phyloP scores from a whole-genome alignment of 371 early-diverging fungal genomes.

The Saksenaea oblongispora region DNA sequence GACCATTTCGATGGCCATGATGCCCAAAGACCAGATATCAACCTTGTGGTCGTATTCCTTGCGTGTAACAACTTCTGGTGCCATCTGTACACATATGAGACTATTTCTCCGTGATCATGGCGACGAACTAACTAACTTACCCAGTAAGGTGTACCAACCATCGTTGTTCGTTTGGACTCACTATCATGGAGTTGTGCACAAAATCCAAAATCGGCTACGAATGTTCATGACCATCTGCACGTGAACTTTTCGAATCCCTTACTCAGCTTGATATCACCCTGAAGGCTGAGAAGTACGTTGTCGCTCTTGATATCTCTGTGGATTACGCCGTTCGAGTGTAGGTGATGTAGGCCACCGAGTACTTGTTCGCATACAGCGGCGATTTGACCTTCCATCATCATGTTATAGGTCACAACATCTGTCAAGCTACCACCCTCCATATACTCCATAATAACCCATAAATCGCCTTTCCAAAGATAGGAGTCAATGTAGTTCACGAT shows the following conservation, averaged over 20 bases:
- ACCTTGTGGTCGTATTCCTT: slow-evolving; percentile 86
- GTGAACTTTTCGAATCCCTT: slow-evolving; percentile 16
- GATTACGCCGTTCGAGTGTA: slow-evolving; percentile 87
- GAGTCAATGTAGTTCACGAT: slow-evolving; percentile 89
- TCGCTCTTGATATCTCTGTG: slow-evolving; percentile 96
- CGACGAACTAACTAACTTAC: slow-evolving; percentile 24
- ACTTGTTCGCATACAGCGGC: slow-evolving; percentile 83
- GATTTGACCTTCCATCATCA: slow-evolving; percentile 89
- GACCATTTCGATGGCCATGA: slow-evolving; percentile 84
- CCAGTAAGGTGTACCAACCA: slow-evolving; percentile 89
- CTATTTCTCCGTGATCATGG: neutral
- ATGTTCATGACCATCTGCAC: neutral
- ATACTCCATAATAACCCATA: slow-evolving; percentile 91
- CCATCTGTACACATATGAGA: slow-evolving; percentile 58
- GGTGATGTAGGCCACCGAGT: slow-evolving; percentile 50
- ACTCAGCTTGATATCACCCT: slow-evolving; percentile 85
- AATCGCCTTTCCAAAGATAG: slow-evolving; percentile 72
- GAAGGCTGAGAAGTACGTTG: slow-evolving; percentile 82
- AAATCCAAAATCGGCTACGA: slow-evolving; percentile 85
- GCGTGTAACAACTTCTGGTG: slow-evolving; percentile 89
- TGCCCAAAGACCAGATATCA: slow-evolving; percentile 95
- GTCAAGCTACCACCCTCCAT: slow-evolving; percentile 92
- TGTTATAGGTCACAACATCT: slow-evolving; percentile 77
- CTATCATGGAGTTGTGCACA: slow-evolving; percentile 80
- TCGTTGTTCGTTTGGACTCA: slow-evolving; percentile 72